Evolutionary conservation across 2,329 filamentous ascomycete genomes (phyloP).

Genomic region (Colletotrichum sp.): DNA sequence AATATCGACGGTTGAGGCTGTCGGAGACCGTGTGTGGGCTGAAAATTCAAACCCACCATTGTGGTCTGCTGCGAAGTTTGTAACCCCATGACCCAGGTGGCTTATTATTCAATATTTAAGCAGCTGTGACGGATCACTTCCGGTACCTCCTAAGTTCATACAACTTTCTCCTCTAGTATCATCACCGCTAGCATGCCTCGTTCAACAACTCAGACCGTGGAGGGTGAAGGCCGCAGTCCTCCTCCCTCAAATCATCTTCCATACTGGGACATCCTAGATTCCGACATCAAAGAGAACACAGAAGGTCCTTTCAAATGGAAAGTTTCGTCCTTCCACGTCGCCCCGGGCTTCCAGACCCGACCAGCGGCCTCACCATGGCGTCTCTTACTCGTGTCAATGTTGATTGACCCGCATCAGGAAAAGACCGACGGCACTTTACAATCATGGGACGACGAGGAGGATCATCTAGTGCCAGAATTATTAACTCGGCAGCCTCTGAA

Average conservation of each 20-base stretch:
- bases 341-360: neutral
- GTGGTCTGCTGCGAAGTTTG: neutral
- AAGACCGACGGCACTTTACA: neutral
- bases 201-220: neutral
- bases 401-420: neutral
- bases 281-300: neutral
- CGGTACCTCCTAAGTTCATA: neutral
- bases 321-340: neutral
- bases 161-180: neutral
- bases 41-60: neutral
- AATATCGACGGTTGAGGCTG: neutral
- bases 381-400: neutral
- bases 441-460: neutral
- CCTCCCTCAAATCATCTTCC: neutral
- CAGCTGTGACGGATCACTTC: neutral
- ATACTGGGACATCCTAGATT: neutral
- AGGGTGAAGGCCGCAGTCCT: neutral
- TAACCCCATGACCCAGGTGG: neutral
- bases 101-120: neutral
- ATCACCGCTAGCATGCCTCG: neutral
- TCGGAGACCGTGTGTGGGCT: neutral
- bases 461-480: neutral
- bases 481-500: neutral
- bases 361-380: neutral
- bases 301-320: neutral